phyloP scores from a whole-genome alignment of 2,329 filamentous ascomycete genomes.

The Claviceps cyperi region DNA sequence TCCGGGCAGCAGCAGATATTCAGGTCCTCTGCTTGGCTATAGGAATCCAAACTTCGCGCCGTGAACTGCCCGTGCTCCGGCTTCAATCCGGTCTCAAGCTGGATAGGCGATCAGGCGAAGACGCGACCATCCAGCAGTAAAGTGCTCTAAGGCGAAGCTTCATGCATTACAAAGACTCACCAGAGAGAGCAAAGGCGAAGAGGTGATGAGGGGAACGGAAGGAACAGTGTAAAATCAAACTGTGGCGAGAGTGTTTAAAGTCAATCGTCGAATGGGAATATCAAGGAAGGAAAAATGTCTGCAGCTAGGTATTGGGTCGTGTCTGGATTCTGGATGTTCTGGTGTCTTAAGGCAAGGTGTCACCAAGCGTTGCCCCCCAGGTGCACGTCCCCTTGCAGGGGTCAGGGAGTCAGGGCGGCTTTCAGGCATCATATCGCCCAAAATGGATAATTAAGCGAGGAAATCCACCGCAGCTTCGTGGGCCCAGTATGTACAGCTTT shows the following conservation, averaged over 20 bases:
- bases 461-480: background rate
- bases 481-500: background rate
- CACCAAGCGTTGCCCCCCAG: slow-evolving; percentile 10
- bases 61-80: too few species aligned
- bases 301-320: slow-evolving; percentile 7
- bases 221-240: background rate
- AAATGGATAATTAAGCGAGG: slow-evolving; percentile 4
- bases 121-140: too few species aligned
- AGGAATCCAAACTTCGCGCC: too few species aligned
- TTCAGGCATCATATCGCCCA: slow-evolving; percentile 1
- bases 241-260: background rate
- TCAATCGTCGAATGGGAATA: background rate
- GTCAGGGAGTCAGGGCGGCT: background rate
- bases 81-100: too few species aligned
- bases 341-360: slow-evolving; percentile 19
- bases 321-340: slow-evolving; percentile 8
- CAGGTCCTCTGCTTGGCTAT: too few species aligned
- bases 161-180: background rate
- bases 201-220: slow-evolving; percentile 1
- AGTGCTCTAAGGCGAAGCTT: too few species aligned
- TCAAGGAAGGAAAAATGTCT: background rate
- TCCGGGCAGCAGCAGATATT: too few species aligned
- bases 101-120: too few species aligned
- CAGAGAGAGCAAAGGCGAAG: background rate
- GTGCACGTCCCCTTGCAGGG: background rate